Evolutionary conservation across 371 early-diverging fungal genomes (phyloP), one percentile per base, ranked within the genome.

Genomic region (Lichtheimia corymbifera): DNA sequence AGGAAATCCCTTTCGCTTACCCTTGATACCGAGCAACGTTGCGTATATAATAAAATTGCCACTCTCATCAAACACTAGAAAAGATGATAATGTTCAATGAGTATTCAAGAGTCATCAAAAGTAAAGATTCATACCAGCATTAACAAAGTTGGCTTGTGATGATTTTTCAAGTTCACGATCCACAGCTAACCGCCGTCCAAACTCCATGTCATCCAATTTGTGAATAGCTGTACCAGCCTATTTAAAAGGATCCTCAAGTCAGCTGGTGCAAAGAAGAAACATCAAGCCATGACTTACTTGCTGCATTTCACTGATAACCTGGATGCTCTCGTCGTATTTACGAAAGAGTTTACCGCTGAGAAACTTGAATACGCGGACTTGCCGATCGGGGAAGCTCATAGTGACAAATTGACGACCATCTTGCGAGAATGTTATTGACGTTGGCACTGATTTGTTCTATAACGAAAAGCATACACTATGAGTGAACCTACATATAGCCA

Each of bases 131-230:
- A 45, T 71, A 90, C 90, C 83, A 11, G 91, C 93, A 74, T 94
- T 97, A 40, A 84, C 83, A 30, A 77, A 85, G 24, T 66, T 67
- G 7, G 85, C 74, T 64, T 93, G 92, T 4, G 86, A 72, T 0
- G 88, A 76, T 61, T 91, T 90, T 59, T 90, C 88, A 47, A 97
- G 68, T 69, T 97, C 96, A 47, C 88, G 85, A 60, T 98, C 97
- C 5, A 92, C 82, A 3, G 97, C 96, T 50, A 97, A 64, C 53
- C 98, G 83, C 59, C 97, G 83, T 24, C 97, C 97, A 84, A 96
- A 97, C 74, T 97, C 97, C 97, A 97, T 97, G 64, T 92, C 95
- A 72, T 98, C 98, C 49, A 97, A 70, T 64, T 86, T 87, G 65
- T 88, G 83, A 41, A 83, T 68, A 5, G 88, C 82, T 17, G 91